Evolutionary conservation across 257 asterid genomes (phyloP).

Genomic region (Salvia rosmarinus): DNA sequence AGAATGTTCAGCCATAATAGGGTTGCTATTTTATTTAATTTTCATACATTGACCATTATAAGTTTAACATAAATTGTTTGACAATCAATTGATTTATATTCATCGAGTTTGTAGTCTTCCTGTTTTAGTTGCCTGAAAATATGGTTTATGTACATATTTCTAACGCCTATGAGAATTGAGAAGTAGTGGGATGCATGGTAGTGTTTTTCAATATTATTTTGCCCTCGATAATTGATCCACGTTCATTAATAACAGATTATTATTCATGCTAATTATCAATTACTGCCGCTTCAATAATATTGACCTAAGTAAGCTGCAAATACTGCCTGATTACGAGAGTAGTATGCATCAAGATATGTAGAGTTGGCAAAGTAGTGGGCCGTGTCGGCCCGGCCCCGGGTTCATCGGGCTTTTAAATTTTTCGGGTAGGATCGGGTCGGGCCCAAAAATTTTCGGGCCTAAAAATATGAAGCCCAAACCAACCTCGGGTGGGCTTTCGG

Average conservation of each 20-base stretch:
- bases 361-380: too few relatives aligned
- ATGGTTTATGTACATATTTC: conserved; percentile 19
- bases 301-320: background rate
- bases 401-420: too few relatives aligned
- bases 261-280: background rate
- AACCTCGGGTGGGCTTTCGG: too few relatives aligned
- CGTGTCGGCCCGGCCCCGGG: too few relatives aligned
- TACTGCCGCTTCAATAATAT: too few relatives aligned
- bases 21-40: conserved; percentile 1
- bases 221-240: conserved; percentile 10
- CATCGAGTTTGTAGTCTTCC: conserved; percentile 31
- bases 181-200: conserved; percentile 1
- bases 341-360: conserved; percentile 23
- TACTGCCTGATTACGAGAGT: conserved; percentile 16
- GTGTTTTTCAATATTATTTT: background rate
- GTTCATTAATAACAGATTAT: background rate
- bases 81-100: conserved; percentile 13
- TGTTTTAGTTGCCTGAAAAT: conserved; percentile 33
- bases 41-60: too few relatives aligned
- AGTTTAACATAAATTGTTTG: conserved; percentile 24
- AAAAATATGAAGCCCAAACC: too few relatives aligned
- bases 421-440: too few relatives aligned
- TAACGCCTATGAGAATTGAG: background rate
- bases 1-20: conserved; percentile 18
- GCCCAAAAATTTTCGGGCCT: too few relatives aligned